Evolutionary conservation across 441 rosid species (phyloP).

Genomic region (Croton setiger): DNA sequence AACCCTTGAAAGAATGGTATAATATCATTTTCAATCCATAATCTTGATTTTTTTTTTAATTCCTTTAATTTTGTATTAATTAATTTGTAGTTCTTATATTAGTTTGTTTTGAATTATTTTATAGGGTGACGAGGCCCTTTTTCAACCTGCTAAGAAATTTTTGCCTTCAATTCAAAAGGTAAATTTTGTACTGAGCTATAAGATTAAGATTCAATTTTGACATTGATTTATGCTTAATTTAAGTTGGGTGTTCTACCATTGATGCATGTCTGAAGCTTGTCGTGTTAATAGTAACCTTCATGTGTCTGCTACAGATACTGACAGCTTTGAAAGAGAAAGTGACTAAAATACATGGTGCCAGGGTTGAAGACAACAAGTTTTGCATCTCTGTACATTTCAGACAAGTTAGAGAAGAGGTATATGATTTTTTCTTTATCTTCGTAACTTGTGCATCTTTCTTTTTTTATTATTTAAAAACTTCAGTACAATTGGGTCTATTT

Average conservation of each 20-base stretch:
- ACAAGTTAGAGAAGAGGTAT: conserved; percentile 69
- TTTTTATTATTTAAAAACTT: too few species aligned
- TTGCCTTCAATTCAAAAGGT: conserved; percentile 81
- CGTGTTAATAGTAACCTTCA: background rate
- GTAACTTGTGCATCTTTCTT: too few species aligned
- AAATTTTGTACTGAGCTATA: background rate
- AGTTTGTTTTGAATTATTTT: conserved; percentile 16
- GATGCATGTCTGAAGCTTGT: background rate
- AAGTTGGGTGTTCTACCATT: background rate
- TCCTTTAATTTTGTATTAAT: too few species aligned
- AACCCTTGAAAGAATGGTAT: conserved; percentile 56
- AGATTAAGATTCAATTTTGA: too few species aligned
- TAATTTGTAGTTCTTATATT: background rate
- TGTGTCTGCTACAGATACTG: conserved; percentile 40
- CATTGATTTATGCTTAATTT: background rate
- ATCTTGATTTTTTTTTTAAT: too few species aligned
- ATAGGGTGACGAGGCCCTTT: conserved; percentile 68
- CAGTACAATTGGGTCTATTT: too few species aligned
- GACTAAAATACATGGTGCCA: conserved; percentile 55
- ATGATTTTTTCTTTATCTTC: background rate
- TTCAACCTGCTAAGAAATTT: conserved; percentile 87
- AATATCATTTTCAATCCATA: background rate
- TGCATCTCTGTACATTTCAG: conserved; percentile 91
- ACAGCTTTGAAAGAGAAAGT: conserved; percentile 39
- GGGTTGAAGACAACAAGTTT: conserved; percentile 78